Conservation (phyloP, 495 filamentous ascomycete species). For the Aspergillus coremiiformis region DNA sequence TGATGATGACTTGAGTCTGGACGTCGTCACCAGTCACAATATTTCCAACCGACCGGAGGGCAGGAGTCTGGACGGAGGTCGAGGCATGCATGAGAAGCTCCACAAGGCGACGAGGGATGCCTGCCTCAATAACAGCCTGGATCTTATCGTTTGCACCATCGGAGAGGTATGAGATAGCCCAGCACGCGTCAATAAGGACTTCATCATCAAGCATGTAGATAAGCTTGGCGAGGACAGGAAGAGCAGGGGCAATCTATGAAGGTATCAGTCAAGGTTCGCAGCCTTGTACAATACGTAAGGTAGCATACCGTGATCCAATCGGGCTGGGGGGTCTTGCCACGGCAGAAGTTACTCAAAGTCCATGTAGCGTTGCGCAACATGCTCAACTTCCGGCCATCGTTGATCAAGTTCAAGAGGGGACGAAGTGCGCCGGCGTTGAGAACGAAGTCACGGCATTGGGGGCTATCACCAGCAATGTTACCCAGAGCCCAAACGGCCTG, state of each 20-base stretch:
- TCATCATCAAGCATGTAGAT: constrained; percentile 98
- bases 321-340: constrained; percentile 97
- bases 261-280: constrained; percentile 12
- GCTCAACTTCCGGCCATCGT: constrained; percentile 96
- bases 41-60: constrained; percentile 94
- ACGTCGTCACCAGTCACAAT: constrained; percentile 99
- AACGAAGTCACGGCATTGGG: constrained; percentile 92
- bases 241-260: constrained; percentile 78
- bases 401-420: constrained; percentile 79
- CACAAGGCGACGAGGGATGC: constrained; percentile 92
- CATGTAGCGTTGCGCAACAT: constrained; percentile 99
- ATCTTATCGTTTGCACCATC: constrained; percentile 99
- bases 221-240: constrained; percentile 94
- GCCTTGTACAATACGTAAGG: background rate
- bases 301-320: constrained; percentile 83
- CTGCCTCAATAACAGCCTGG: constrained; percentile 96
- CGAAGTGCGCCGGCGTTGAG: constrained; percentile 81
- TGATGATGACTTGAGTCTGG: constrained; percentile 99
- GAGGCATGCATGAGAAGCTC: constrained; percentile 99
- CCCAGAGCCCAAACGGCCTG: constrained; percentile 98
- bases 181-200: constrained; percentile 98
- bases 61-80: constrained; percentile 96
- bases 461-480: constrained; percentile 99
- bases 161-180: constrained; percentile 99
- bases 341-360: constrained; percentile 99